These are phyloP conservation scores for Phytopythium mirpurense DNA, from an alignment of 352 stramenopile genomes.

Conservation along the genomic window DNA sequence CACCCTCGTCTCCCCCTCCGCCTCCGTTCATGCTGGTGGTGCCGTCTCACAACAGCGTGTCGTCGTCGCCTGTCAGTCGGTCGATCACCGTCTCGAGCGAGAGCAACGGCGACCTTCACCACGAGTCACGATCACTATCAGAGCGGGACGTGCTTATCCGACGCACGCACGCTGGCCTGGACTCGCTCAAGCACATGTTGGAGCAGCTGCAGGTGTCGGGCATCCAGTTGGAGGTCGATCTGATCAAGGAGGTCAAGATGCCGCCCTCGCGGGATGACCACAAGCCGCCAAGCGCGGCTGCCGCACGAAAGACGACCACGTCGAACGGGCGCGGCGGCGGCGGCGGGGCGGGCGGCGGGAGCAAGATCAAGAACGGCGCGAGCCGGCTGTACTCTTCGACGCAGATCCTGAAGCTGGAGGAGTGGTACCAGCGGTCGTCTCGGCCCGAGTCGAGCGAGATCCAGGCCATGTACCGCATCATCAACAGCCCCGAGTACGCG, in stretches of 20 bases:
- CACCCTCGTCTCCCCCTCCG: conserved; percentile 14
- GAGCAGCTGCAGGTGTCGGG: conserved; percentile 75
- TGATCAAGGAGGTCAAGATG: conserved; percentile 75
- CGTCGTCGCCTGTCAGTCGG: conserved; percentile 21
- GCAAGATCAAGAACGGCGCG: conserved; percentile 71
- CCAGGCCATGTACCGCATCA: conserved; percentile 88
- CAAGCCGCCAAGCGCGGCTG: conserved; percentile 21
- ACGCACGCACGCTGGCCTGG: conserved; percentile 48
- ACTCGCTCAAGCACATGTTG: conserved; percentile 64
- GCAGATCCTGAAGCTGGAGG: conserved; percentile 86
- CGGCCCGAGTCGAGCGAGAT: conserved; percentile 80
- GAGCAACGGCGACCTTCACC: background rate
- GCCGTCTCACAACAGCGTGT: conserved; percentile 23
- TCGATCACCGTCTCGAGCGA: conserved; percentile 29
- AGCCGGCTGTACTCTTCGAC: conserved; percentile 83
- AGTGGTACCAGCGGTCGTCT: conserved; percentile 84
- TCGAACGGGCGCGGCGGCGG: conserved; percentile 29
- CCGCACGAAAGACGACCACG: conserved; percentile 20
- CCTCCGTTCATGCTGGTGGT: conserved; percentile 42
- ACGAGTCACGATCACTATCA: conserved; percentile 8
- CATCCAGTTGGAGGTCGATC: conserved; percentile 80
- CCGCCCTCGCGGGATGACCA: conserved; percentile 45
- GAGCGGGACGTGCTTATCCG: conserved; percentile 44
- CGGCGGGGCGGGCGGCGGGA: conserved; percentile 29
- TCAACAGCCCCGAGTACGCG: conserved; percentile 79